Conservation (phyloP, 345 rosid species). For the Erucastrum elatum region DNA sequence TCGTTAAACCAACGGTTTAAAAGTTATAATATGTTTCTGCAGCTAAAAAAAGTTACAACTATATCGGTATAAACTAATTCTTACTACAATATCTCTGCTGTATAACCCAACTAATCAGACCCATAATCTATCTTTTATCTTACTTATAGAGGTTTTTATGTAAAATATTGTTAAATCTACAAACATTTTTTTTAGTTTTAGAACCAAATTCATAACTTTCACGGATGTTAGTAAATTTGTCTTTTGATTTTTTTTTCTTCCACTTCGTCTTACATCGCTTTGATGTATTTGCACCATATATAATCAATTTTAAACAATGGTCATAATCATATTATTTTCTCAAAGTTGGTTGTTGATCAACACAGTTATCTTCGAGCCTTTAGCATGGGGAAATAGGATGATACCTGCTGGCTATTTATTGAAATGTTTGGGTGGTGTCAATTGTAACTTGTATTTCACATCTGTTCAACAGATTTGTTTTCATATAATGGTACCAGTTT, state of each 20-base stretch:
- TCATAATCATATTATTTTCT: not conserved
- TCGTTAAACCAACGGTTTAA: too few relatives aligned
- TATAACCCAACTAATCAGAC: not conserved
- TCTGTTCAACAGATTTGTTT: too few relatives aligned
- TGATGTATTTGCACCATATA: too few relatives aligned
- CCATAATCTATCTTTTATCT: too few relatives aligned
- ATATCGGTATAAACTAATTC: not conserved
- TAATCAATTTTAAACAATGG: not conserved
- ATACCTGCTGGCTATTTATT: not conserved
- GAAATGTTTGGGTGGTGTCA: not conserved
- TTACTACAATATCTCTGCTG: not conserved
- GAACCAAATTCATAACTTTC: too few relatives aligned
- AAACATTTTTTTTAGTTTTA: too few relatives aligned
- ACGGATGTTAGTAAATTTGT: not conserved
- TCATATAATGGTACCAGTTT: not conserved
- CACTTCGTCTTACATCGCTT: too few relatives aligned
- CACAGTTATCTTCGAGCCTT: not conserved
- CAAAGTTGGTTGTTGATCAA: not conserved
- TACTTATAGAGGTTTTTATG: too few relatives aligned
- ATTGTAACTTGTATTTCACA: not conserved
- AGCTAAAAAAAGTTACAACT: not conserved
- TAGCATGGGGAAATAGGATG: not conserved
- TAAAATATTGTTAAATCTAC: not conserved
- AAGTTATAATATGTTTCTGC: too few relatives aligned
- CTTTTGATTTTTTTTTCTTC: too few relatives aligned